Evolutionary conservation across 2,329 filamentous ascomycete species (phyloP).

Genomic region (Alternaria sp.): DNA sequence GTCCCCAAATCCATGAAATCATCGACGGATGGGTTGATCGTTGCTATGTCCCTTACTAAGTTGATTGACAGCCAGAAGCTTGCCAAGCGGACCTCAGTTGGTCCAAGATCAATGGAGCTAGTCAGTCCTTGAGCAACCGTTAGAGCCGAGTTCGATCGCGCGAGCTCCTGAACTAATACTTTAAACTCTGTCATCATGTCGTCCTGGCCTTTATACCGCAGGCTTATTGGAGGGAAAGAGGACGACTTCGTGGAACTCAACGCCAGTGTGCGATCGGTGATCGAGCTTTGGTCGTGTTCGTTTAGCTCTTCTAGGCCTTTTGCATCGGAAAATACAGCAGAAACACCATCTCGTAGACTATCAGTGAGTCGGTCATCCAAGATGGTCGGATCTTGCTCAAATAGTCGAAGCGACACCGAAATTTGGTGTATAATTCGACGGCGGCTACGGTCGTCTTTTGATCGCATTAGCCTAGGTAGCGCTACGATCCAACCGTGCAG

Average conservation of each 20-base stretch:
- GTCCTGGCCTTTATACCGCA: slow-evolving; percentile 69
- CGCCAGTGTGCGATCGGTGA: slow-evolving; percentile 27
- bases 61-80: slow-evolving; percentile 84
- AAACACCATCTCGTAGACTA: slow-evolving; percentile 78
- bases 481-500: slow-evolving; percentile 84
- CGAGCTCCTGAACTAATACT: slow-evolving; percentile 66
- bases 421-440: slow-evolving; percentile 77
- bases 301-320: slow-evolving; percentile 34
- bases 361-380: slow-evolving; percentile 73
- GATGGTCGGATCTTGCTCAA: slow-evolving; percentile 70
- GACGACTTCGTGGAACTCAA: slow-evolving; percentile 30
- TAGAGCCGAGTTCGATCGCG: slow-evolving; percentile 52
- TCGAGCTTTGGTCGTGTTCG: slow-evolving; percentile 10
- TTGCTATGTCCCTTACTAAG: slow-evolving; percentile 68
- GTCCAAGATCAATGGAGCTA: slow-evolving; percentile 66
- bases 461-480: slow-evolving; percentile 83
- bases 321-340: slow-evolving; percentile 56
- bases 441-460: slow-evolving; percentile 81
- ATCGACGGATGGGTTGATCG: slow-evolving; percentile 65
- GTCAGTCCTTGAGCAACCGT: slow-evolving; percentile 72
- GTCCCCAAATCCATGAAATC: slow-evolving; percentile 69
- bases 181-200: slow-evolving; percentile 70
- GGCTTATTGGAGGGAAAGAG: slow-evolving; percentile 68
- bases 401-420: slow-evolving; percentile 73
- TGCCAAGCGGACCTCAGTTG: slow-evolving; percentile 69